Evolutionary conservation across 768 basidiomycete species (phyloP).

Genomic region (Tricholoma bakamatsutake): DNA sequence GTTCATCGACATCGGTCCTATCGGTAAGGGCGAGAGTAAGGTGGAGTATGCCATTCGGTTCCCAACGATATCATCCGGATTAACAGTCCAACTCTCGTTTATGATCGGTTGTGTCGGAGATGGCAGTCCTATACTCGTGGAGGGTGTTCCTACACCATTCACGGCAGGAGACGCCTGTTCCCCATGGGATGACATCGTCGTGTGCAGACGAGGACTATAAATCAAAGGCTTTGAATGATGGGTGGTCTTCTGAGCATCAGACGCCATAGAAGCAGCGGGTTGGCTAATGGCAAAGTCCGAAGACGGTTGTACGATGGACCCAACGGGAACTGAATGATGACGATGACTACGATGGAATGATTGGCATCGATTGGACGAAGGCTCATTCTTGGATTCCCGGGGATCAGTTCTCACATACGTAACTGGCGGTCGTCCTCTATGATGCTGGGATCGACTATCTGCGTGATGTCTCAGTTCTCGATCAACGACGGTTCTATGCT

Average conservation of each 20-base stretch:
- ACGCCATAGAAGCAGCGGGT: not conserved
- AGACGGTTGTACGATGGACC: not conserved
- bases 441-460: not conserved
- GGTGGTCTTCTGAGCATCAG: not conserved
- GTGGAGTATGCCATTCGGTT: not conserved
- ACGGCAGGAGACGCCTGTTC: not conserved
- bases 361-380: not conserved
- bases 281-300: not conserved
- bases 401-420: not conserved
- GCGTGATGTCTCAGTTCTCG: not conserved
- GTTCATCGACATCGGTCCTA: not conserved
- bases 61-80: not conserved
- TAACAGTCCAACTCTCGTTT: not conserved
- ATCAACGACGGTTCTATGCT: not conserved
- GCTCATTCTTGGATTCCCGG: not conserved
- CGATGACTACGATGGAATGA: not conserved
- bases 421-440: not conserved
- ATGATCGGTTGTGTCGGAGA: not conserved
- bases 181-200: not conserved
- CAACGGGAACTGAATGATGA: not conserved
- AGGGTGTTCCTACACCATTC: not conserved
- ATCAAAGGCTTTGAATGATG: not conserved
- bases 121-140: not conserved
- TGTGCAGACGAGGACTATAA: not conserved
- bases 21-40: not conserved